Evolutionary conservation across 192 early-diverging fungal genomes (phyloP).

Genomic region (Allomyces javanicus): DNA sequence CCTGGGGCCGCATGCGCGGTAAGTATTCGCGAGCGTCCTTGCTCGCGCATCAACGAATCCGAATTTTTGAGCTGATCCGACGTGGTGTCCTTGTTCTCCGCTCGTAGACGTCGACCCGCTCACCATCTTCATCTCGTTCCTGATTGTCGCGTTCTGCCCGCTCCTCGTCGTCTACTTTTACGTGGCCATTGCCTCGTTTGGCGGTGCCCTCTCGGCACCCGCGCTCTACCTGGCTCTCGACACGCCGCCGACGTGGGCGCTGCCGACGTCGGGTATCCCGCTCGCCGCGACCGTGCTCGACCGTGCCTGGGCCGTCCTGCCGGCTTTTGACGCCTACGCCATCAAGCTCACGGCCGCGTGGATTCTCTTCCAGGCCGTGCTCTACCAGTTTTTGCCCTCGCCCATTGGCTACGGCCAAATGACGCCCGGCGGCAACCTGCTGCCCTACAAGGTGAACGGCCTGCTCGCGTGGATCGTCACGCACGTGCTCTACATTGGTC

Average conservation of each 20-base stretch:
- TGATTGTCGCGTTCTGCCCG: constrained; percentile 43
- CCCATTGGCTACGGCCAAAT: constrained; percentile 53
- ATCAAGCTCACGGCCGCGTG: constrained; percentile 37
- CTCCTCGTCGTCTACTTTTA: constrained; percentile 45
- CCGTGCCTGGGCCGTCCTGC: constrained; percentile 9
- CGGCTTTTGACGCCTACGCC: constrained; percentile 23
- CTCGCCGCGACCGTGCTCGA: neutral
- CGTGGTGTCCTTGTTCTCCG: neutral
- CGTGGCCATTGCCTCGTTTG: constrained; percentile 39
- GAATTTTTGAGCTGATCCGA: neutral
- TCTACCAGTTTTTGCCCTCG: constrained; percentile 46
- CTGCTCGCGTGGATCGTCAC: constrained; percentile 50
- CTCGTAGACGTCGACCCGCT: constrained; percentile 19
- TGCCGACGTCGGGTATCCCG: constrained; percentile 7
- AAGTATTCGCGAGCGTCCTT: neutral
- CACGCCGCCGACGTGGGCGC: constrained; percentile 9
- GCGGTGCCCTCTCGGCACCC: constrained; percentile 41
- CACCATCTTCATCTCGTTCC: constrained; percentile 26
- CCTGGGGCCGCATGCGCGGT: constrained; percentile 58
- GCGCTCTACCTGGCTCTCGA: constrained; percentile 14
- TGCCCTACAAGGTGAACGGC: constrained; percentile 64
- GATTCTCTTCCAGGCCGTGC: constrained; percentile 45
- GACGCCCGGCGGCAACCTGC: constrained; percentile 49
- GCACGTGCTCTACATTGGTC: constrained; percentile 40
- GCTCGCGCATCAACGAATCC: neutral